Evolutionary conservation across 1,284 basidiomycete species (phyloP).

Genomic region (Ceratobasidium sp.): DNA sequence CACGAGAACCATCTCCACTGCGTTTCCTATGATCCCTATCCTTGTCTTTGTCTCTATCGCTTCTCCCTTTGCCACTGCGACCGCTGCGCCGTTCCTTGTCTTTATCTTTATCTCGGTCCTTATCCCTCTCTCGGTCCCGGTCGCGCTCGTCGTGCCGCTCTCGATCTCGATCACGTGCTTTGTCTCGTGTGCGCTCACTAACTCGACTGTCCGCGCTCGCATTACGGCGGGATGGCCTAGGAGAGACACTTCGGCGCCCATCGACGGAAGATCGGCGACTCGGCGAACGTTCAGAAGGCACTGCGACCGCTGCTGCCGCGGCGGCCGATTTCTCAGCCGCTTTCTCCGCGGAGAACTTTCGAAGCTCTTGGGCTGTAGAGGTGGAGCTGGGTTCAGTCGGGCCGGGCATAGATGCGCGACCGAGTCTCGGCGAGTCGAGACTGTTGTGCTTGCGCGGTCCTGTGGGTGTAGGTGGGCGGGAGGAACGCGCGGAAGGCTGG

Average conservation of each 20-base stretch:
- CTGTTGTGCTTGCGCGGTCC: slow-evolving; percentile 35
- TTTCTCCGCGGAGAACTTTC: slow-evolving; percentile 55
- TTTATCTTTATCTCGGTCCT: slow-evolving; percentile 52
- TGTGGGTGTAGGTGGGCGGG: slow-evolving; percentile 37
- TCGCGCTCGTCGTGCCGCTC: slow-evolving; percentile 48
- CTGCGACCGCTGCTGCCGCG: neutral
- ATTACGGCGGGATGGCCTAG: slow-evolving; percentile 66
- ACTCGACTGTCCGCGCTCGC: slow-evolving; percentile 75
- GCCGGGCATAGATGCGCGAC: slow-evolving; percentile 69
- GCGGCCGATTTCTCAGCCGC: slow-evolving; percentile 31
- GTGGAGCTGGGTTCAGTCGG: slow-evolving; percentile 82
- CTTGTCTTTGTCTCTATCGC: slow-evolving; percentile 49
- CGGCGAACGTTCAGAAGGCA: slow-evolving; percentile 16
- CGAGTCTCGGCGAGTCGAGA: slow-evolving; percentile 34
- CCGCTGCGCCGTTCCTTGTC: slow-evolving; percentile 47
- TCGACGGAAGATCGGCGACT: slow-evolving; percentile 60
- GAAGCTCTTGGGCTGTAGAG: slow-evolving; percentile 79
- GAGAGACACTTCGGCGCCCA: slow-evolving; percentile 68
- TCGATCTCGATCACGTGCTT: slow-evolving; percentile 65
- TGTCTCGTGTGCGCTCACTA: slow-evolving; percentile 58
- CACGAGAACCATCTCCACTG: slow-evolving; percentile 34
- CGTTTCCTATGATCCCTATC: slow-evolving; percentile 45
- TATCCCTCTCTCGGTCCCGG: slow-evolving; percentile 57
- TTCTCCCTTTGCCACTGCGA: slow-evolving; percentile 43
- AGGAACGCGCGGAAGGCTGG: slow-evolving; percentile 33